These are phyloP conservation scores for Triticum aestivum DNA, from an alignment of 176 grass and related monocot species.

Conservation along the genomic window IWGSC_CS_RefSeq_v2.1 NC_057801.1:70458624-70459123, in stretches of 20 bases:
- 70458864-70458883: not conserved
- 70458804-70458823: not conserved
- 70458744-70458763: not conserved
- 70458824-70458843: not conserved
- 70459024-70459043: not conserved
- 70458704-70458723: not conserved
- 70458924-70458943: constrained; percentile 2
- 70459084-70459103: not conserved
- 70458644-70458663: constrained; percentile 45
- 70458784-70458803: not conserved
- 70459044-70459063: not conserved
- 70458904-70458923: not conserved
- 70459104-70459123: not conserved
- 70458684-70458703: not conserved
- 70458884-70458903: not conserved
- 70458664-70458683: constrained; percentile 6
- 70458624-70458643: constrained; percentile 94
- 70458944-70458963: not conserved
- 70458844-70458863: not conserved
- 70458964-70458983: not conserved
- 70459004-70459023: not conserved
- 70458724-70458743: not conserved
- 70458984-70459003: not conserved
- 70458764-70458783: not conserved
- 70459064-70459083: not conserved